Conservation (phyloP, 2,329 filamentous ascomycete species). For the Dactylella cylindrospora region DNA sequence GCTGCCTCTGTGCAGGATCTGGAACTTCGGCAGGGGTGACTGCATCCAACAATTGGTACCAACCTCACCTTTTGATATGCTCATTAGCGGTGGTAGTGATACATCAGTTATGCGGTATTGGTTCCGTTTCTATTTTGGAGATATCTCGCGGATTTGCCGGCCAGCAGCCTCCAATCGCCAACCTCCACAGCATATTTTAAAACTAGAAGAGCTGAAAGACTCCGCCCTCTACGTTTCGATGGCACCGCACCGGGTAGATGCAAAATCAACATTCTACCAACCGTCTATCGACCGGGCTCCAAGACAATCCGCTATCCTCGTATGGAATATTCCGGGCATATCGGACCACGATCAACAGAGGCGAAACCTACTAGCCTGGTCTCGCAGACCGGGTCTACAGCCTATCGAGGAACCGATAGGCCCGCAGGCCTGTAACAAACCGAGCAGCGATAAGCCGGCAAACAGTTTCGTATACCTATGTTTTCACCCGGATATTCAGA, state of each 20-base stretch:
- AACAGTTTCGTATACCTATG: conserved; percentile 37
- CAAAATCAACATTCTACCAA: conserved; percentile 19
- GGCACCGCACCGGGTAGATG: conserved; percentile 25
- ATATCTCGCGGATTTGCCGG: conserved; percentile 9
- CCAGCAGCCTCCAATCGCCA: conserved; percentile 3
- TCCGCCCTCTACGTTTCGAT: conserved; percentile 11
- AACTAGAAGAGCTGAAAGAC: conserved; percentile 7
- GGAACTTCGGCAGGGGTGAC: conserved; percentile 34
- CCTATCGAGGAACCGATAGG: conserved; percentile 25
- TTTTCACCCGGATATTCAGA: conserved; percentile 44
- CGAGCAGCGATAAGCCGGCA: conserved; percentile 13
- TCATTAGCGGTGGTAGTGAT: conserved; percentile 17
- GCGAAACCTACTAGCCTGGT: conserved; percentile 23
- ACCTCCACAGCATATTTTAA: conserved; percentile 5
- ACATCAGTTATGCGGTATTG: conserved; percentile 7
- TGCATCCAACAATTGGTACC: conserved; percentile 25
- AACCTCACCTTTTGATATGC: conserved; percentile 8
- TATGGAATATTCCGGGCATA: conserved; percentile 21
- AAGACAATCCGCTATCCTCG: conserved; percentile 25
- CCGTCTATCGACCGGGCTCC: conserved; percentile 27
- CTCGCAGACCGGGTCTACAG: conserved; percentile 31
- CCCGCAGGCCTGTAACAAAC: conserved; percentile 26
- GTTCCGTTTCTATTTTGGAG: conserved; percentile 37
- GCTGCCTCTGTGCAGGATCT: conserved; percentile 22
- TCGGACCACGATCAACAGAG: conserved; percentile 42